phyloP scores from a whole-genome alignment of 2,329 filamentous ascomycete genomes.

The Penicillium hordei region DNA sequence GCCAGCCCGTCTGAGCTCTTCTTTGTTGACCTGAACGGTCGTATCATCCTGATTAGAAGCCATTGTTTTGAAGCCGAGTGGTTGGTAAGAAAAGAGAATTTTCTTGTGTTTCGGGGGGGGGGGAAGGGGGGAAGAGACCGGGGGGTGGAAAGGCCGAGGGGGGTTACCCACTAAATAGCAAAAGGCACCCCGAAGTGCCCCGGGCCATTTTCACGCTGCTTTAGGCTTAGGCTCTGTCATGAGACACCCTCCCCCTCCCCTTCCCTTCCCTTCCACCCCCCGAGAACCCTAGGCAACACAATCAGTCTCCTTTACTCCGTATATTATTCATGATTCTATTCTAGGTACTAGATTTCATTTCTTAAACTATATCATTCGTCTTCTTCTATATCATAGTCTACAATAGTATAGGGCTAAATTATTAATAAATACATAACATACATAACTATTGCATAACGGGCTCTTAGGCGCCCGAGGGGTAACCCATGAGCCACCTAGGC shows the following conservation, averaged over 20 bases:
- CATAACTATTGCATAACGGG: neutral
- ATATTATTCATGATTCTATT: neutral
- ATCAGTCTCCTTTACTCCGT: neutral
- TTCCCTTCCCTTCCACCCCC: too few relatives aligned
- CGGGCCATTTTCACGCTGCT: conserved; percentile 20
- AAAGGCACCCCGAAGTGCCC: neutral
- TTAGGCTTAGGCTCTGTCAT: conserved; percentile 26
- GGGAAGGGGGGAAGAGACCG: conserved; percentile 10
- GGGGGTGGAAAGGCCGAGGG: conserved; percentile 17
- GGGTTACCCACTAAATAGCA: conserved; percentile 22
- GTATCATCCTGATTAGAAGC: conserved; percentile 36
- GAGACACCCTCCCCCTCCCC: too few relatives aligned
- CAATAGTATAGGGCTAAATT: neutral
- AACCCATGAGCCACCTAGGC: neutral
- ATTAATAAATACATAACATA: neutral
- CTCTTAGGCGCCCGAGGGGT: neutral
- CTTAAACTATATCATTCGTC: too few relatives aligned
- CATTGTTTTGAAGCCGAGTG: conserved; percentile 40
- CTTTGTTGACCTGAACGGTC: conserved; percentile 55
- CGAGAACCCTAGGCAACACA: neutral
- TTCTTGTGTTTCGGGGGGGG: conserved; percentile 12
- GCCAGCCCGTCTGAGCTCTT: conserved; percentile 76
- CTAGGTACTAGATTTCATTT: neutral
- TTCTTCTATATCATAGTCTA: neutral
- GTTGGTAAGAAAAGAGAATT: conserved; percentile 21